Evolutionary conservation across 2,329 filamentous ascomycete genomes (phyloP).

Genomic region (Tolypocladium tropicale): DNA sequence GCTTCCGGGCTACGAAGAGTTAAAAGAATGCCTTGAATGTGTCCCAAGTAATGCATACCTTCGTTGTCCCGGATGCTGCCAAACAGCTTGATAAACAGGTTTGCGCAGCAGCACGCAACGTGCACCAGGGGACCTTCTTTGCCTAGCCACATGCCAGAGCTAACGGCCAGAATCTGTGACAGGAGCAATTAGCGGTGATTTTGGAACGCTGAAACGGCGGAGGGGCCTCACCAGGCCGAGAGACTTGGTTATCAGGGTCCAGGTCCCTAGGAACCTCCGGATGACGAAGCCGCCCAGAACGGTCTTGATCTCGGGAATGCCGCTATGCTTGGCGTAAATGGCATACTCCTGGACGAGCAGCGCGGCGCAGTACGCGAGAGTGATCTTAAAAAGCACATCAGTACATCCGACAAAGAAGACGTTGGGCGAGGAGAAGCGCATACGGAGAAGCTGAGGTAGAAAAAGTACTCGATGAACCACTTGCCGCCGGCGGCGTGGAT

Average conservation of each 20-base stretch:
- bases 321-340: slow-evolving; percentile 83
- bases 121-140: slow-evolving; percentile 95
- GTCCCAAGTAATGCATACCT: slow-evolving; percentile 35
- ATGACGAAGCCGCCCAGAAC: slow-evolving; percentile 92
- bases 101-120: slow-evolving; percentile 93
- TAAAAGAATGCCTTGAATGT: background rate
- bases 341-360: slow-evolving; percentile 76
- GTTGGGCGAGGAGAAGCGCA: slow-evolving; percentile 14
- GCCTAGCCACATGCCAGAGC: slow-evolving; percentile 90
- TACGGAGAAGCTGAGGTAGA: slow-evolving; percentile 80
- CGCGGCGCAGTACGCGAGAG: slow-evolving; percentile 70
- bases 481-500: slow-evolving; percentile 54
- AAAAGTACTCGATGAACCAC: slow-evolving; percentile 79
- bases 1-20: slow-evolving; percentile 60
- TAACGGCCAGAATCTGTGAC: slow-evolving; percentile 75
- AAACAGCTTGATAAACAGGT: slow-evolving; percentile 86
- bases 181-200: background rate
- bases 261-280: slow-evolving; percentile 70
- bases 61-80: slow-evolving; percentile 73
- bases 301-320: slow-evolving; percentile 97
- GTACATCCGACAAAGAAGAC: background rate
- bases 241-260: slow-evolving; percentile 86
- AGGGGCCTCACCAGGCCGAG: slow-evolving; percentile 60
- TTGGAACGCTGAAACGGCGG: background rate
- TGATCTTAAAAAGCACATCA: slow-evolving; percentile 38